Percentiles rank a stretch among this genome's conserved stretches.
Evolutionary conservation across 2,329 filamentous ascomycete species (phyloP).

Genomic region (Endocalyx cinctus): DNA sequence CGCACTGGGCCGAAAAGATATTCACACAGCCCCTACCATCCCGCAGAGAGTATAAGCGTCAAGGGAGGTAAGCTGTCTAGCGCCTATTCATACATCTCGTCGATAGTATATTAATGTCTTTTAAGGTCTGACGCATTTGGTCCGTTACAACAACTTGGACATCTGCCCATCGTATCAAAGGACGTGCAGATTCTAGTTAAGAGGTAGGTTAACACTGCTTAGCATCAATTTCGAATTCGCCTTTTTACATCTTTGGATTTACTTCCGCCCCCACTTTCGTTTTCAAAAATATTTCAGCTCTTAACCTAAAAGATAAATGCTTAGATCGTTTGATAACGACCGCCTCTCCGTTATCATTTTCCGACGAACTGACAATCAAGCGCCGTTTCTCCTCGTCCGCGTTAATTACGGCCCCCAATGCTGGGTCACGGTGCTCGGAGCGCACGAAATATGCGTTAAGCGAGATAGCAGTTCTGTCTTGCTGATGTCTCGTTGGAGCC

Average conservation of each 20-base stretch:
- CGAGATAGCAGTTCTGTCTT: constrained; percentile 43
- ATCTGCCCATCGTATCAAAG: constrained; percentile 37
- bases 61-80: constrained; percentile 26
- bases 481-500: constrained; percentile 49
- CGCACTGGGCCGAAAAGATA: constrained; percentile 59
- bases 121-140: constrained; percentile 21
- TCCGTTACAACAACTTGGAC: constrained; percentile 31
- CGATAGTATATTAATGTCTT: constrained; percentile 1
- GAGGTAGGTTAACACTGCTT: constrained; percentile 39
- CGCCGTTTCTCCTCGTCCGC: constrained; percentile 45
- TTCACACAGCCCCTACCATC: constrained; percentile 51
- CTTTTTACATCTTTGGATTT: not conserved
- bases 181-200: constrained; percentile 51
- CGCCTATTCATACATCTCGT: not conserved
- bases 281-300: not conserved
- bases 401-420: constrained; percentile 33
- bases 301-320: constrained; percentile 3
- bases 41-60: constrained; percentile 44
- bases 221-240: no score
- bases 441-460: constrained; percentile 50
- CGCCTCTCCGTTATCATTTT: constrained; percentile 50
- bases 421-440: constrained; percentile 46
- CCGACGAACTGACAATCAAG: constrained; percentile 36
- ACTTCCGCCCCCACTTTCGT: not conserved
- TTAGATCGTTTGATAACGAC: constrained; percentile 51